Percentiles rank a stretch among this genome's conserved stretches.
Conservation (phyloP, 1,284 basidiomycete species). For the Microbotryum scabiosae region DNA sequence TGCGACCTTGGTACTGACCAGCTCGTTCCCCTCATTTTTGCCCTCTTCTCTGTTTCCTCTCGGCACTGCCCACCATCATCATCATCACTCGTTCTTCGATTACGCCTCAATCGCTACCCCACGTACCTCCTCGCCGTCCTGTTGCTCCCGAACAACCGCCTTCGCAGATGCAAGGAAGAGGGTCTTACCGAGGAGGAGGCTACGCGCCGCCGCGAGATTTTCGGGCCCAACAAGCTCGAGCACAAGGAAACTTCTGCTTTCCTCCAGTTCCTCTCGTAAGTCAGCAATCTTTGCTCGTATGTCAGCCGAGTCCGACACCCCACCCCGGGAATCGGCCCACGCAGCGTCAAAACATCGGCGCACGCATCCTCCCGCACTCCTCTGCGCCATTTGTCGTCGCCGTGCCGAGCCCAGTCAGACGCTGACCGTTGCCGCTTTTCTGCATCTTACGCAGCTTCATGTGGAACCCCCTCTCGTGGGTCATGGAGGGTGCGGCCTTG, state of each 20-base stretch:
- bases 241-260: constrained; percentile 77
- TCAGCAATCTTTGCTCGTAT: neutral
- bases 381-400: neutral
- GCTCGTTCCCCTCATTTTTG: too few species aligned
- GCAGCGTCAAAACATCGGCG: neutral
- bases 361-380: neutral
- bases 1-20: too few species aligned
- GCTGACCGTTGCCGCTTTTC: neutral
- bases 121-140: neutral
- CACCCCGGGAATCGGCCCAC: neutral
- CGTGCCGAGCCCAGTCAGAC: neutral
- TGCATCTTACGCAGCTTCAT: constrained; percentile 53
- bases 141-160: neutral
- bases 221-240: constrained; percentile 94
- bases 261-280: constrained; percentile 67
- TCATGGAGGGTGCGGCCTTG: constrained; percentile 96
- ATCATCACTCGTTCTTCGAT: neutral
- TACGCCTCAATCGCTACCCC: neutral
- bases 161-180: constrained; percentile 47
- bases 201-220: constrained; percentile 75
- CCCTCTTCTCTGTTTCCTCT: too few species aligned
- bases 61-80: neutral
- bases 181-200: constrained; percentile 74
- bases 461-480: constrained; percentile 99
- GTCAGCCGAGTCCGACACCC: neutral